Conservation (phyloP, 2,329 filamentous ascomycete species). For the Bipolaris zeicola region DNA sequence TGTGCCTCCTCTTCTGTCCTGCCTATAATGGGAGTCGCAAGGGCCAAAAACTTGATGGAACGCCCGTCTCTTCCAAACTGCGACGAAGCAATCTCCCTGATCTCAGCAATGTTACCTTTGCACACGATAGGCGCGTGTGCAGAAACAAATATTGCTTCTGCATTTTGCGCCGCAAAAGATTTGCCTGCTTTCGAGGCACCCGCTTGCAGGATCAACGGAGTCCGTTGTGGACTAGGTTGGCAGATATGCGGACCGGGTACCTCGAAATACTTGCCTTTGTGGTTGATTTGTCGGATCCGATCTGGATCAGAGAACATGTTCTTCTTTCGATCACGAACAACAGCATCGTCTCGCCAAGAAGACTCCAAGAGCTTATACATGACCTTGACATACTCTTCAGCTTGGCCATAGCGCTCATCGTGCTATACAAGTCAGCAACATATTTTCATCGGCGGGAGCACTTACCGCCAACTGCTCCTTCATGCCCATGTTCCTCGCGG, state of each 20-base stretch:
- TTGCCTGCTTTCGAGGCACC: conserved; percentile 71
- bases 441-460: conserved; percentile 64
- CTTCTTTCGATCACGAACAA: conserved; percentile 62
- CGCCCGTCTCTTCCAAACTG: conserved; percentile 63
- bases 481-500: conserved; percentile 67
- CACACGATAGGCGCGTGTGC: conserved; percentile 68
- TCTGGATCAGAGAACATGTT: conserved; percentile 65
- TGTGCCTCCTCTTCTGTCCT: conserved; percentile 69
- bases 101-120: conserved; percentile 66
- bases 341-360: conserved; percentile 70
- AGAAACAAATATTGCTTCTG: conserved; percentile 73
- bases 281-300: conserved; percentile 68
- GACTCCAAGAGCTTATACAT: conserved; percentile 72
- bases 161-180: conserved; percentile 70
- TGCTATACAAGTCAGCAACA: conserved; percentile 55
- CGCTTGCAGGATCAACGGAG: conserved; percentile 72
- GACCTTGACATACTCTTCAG: conserved; percentile 72
- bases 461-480: conserved; percentile 62
- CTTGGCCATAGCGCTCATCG: conserved; percentile 70
- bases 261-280: conserved; percentile 68
- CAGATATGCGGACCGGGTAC: conserved; percentile 69
- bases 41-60: conserved; percentile 70
- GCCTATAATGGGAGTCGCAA: conserved; percentile 69
- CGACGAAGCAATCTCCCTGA: conserved; percentile 60
- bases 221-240: conserved; percentile 70